Base-by-base conservation (phyloP, 345 rosid genomes). In the Murraya paniculata region DNA sequence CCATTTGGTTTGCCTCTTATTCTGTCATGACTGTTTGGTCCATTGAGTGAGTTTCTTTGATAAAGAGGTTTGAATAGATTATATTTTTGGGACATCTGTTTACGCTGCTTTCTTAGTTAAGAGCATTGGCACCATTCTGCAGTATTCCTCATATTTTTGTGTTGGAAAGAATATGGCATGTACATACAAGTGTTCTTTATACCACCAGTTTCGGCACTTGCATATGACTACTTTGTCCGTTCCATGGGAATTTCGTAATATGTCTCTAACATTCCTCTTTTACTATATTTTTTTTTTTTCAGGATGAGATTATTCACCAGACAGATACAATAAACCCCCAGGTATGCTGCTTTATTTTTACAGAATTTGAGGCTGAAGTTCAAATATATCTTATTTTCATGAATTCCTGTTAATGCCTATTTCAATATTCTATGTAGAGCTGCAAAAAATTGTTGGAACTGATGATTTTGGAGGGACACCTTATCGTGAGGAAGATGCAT, bases 241-340 rank as follows among this genome's bases (percentile, higher is more conserved):
- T 73, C 30, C n/a, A 57, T 4, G 21, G 33, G 11, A n/a, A 19
- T 2, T 24, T 24, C 0, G 7, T 16, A 11, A 62, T 61, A 74
- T 74, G 31, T 61, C 60, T 35, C 75, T 78, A 18, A 72, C 74
- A 9, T 59, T 64, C 38, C 22, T 24, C 8, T 71, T 18, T 16
- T 71, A 50, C 77, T 48, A 64, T 39, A 0, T 6, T 6, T 39
- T 39, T 7, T 1, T 39, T 74, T 68, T 73, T 72, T 59, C 93
- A 96, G 99, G 94, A 90, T 66, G 89, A 90, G 74, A 88, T 94
- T 68, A 84, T 92, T 64, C 79, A 71, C 81, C 83, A 69, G 73
- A 83, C 93, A 85, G 95, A 92, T 81, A 96, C 88, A 28, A 81
- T 96, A 77, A 96, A 90, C 79, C 98, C 97, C 48, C 97, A 94